Base-by-base conservation (phyloP, 345 rosid species). In the Cardamine resedifolia region DNA sequence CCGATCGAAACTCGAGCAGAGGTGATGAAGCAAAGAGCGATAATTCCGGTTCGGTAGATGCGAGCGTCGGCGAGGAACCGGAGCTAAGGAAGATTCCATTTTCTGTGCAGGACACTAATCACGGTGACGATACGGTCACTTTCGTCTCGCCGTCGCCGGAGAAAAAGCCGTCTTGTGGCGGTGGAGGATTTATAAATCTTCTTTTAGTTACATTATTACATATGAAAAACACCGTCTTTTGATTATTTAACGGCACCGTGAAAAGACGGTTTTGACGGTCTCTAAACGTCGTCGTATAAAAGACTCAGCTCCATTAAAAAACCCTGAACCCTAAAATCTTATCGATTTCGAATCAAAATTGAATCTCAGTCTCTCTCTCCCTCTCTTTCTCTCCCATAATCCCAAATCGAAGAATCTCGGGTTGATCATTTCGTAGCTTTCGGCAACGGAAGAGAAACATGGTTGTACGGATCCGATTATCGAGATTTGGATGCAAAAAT, bases 401-500 rank as follows among this genome's bases (percentile, higher is more conserved):
- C 70, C 69, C 33, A 57, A 73, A 65, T 36, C 58, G 43, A 21
- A 58, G 39, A 19, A n/a, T 10, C 1, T 20, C 26, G 2, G 16
- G 8, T 55, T 11, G 60, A 47, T 14, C 72, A 36, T 36, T 69
- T 70, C n/a, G 63, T 28, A 44, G 7, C 1, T 12, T 16, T 20
- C 4, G 0, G 21, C 15, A 14, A 14, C 6, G 11, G 27, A 55
- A 43, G 72, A 58, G 61, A 59, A 79, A 59, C 20, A 94, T 85
- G 97, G 98, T 82, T 75, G 97, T 91, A 39, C 76, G 87, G 83
- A 70, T 94, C 59, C 77, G 96, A 16, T 74, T 91, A 77, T 79
- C 93, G 73, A 83, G 97, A 38, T 88, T 89, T 1, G 97, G 96
- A 41, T 91, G 96, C 88, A 89, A 73, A 64, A 91, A 91, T 80